Evolutionary conservation across 192 early-diverging fungal species (phyloP), one percentile per base, ranked within the genome.

Genomic region (Umbelopsis sp.): DNA sequence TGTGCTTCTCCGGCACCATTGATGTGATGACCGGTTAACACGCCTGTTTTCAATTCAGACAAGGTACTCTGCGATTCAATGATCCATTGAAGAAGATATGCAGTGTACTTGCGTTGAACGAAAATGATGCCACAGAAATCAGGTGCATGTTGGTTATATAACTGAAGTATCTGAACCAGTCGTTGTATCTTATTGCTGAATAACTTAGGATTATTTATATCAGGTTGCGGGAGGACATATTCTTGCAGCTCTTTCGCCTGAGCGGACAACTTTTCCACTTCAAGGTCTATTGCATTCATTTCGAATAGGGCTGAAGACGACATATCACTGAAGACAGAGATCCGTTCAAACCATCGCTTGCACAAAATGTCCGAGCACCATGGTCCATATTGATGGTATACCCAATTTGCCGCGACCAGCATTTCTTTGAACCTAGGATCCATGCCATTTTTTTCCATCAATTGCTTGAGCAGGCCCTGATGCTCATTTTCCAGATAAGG

Each of bases 51-150:
- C 10, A 88, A 81, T 16, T 71, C 65, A 21, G 75, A 53, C 20
- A 93, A 80, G 16, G 80, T 79, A 22, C 84, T 68, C 15, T 93
- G 74, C 27, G 87, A 82, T 15, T 86, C 49, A 13, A 91, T 81
- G 10, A 95, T 67, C n/a, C 88, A 65, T 33, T 87, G 72, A 1
- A 87, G 47, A 0, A 80, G 80, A 49, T 75, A 76, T 0, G 94
- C 95, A 0, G 92, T 92, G 8, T 91, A 75, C 30, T 95, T 78
- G 16, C 90, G 82, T 64, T 88, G 77, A 8, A 91, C 89, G 75
- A 98, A 98, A 10, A 98, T 87, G 47, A 98, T 97, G 6, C 93
- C 94, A 69, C 95, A 92, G 69, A 96, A 91, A 3, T 87, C 84
- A 0, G 78, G 67, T 1, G 84, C 49, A 6, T 72, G 55, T 13